Percentiles rank a stretch among this genome's conserved stretches.
Conservation (phyloP, 345 rosid genomes). For the Diplotaxis tenuifolia region DNA sequence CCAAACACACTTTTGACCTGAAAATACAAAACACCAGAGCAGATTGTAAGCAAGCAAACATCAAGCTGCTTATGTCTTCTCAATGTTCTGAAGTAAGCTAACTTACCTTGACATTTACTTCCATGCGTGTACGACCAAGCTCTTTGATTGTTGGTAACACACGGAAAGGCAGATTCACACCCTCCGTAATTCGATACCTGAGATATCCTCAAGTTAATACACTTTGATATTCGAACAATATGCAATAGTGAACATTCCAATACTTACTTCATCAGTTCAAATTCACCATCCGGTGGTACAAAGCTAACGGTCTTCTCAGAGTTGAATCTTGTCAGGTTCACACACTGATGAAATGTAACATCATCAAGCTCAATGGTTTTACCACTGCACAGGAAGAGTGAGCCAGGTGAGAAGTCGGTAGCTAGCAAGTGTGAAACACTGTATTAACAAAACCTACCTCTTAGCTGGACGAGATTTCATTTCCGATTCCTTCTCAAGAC, state of each 20-base stretch:
- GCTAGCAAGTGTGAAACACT: neutral
- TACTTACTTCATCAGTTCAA: conserved; percentile 98
- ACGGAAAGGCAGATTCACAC: conserved; percentile 96
- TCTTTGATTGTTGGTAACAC: conserved; percentile 98
- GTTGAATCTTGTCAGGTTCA: conserved; percentile 95
- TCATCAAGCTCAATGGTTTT: conserved; percentile 98
- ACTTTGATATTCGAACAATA: neutral
- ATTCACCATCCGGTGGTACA: conserved; percentile 99
- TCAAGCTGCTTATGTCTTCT: neutral
- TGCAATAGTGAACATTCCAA: neutral
- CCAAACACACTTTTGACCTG: conserved; percentile 99
- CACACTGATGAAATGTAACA: conserved; percentile 98
- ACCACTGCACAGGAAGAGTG: conserved; percentile 55
- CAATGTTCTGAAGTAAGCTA: conserved; percentile 17
- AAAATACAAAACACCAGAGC: conserved; percentile 29
- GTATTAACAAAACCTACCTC: conserved; percentile 53
- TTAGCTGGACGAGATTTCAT: conserved; percentile 92
- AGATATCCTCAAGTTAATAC: conserved; percentile 10
- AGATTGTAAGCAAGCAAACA: conserved; percentile 20
- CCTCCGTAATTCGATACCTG: conserved; percentile 97
- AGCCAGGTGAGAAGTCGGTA: conserved; percentile 2
- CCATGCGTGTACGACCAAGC: conserved; percentile 99
- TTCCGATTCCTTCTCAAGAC: conserved; percentile 97
- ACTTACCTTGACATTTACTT: conserved; percentile 92
- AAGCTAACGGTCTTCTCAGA: conserved; percentile 98